Evolutionary conservation across 2,329 filamentous ascomycete genomes (phyloP), one percentile per base, ranked within the genome.

Genomic region (Fusarium pseudograminearum): DNA sequence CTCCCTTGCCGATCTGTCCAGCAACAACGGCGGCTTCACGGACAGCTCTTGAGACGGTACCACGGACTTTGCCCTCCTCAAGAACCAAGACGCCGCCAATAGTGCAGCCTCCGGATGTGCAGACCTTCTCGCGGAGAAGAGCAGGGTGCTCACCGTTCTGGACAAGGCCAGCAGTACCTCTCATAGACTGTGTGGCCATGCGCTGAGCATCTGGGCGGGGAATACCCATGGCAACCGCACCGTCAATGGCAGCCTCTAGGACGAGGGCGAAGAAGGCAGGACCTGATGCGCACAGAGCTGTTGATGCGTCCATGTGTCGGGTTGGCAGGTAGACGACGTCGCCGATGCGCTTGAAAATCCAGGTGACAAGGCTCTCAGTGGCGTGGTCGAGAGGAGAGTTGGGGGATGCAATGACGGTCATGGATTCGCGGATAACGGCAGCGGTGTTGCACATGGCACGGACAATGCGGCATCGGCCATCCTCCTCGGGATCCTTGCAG

Each of bases 371-470:
- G 63, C 76, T 79, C 46, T 86, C 82, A 31, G 85, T 84, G 20
- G 83, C 80, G 2, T 83, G 76, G 7, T 85, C 82, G 16, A 93
- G 82, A 5, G 89, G 85, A 11, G 89, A 87, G 11, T 82, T 83
- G 9, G 85, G 83, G 46, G 85, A 89, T 48, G 88, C 89, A 71
- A 97, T 91, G 56, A 96, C 89, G 6, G 91, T 95, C 92, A 96
- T 96, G 72, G 88, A 90, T 79, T 97, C 90, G 47, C 92, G 83
- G 61, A 97, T 91, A 50, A 92, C 85, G 28, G 90, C 90, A 14
- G 93, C 93, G 0, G 92, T 94, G 82, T 97, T 97, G 72, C 93
- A 93, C 88, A 97, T 93, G 57, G 91, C 93, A 33, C 93, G 86
- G 7, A 97, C 90, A 45, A 96, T 85, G 42, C 87, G 83, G 79